These are phyloP conservation scores for Oxytropis ochrocephala DNA, from an alignment of 306 rosid species.

Conservation along the genomic window DNA sequence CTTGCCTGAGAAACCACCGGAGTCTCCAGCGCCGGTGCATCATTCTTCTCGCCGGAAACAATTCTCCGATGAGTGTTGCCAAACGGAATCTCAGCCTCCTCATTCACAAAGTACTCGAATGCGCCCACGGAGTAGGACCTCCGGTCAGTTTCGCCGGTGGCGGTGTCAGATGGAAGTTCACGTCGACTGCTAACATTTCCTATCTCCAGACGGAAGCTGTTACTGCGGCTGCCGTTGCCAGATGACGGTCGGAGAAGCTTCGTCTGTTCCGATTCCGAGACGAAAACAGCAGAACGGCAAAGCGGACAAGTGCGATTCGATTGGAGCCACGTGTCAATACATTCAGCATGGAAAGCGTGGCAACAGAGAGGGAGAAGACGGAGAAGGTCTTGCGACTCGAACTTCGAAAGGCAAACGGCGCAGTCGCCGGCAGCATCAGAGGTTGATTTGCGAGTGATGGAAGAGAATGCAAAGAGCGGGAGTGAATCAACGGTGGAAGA, in stretches of 20 bases:
- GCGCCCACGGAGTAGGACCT: constrained; percentile 74
- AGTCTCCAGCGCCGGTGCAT: constrained; percentile 1
- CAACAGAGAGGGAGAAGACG: constrained; percentile 72
- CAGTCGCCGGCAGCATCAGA: constrained; percentile 34
- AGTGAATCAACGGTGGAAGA: constrained; percentile 32
- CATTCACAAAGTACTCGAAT: constrained; percentile 61
- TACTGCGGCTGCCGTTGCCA: background rate
- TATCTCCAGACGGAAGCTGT: constrained; percentile 57
- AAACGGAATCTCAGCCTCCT: constrained; percentile 51
- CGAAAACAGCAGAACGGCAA: constrained; percentile 54
- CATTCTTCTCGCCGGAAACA: constrained; percentile 44
- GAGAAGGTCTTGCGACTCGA: constrained; percentile 52
- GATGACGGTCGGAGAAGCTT: constrained; percentile 19
- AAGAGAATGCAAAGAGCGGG: constrained; percentile 50
- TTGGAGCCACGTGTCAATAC: constrained; percentile 65
- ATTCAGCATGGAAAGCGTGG: constrained; percentile 62
- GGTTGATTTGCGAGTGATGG: constrained; percentile 38
- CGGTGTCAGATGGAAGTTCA: constrained; percentile 1
- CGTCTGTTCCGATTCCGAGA: constrained; percentile 47
- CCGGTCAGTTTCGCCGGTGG: constrained; percentile 6
- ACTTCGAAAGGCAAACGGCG: constrained; percentile 66
- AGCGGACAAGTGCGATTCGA: constrained; percentile 71
- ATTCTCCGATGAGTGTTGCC: constrained; percentile 29
- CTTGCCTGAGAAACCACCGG: constrained; percentile 18
- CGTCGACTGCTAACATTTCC: constrained; percentile 47